These are phyloP conservation scores for Ascochyta fabae DNA, from an alignment of 2,329 filamentous ascomycete genomes.

Conservation along the genomic window DNA sequence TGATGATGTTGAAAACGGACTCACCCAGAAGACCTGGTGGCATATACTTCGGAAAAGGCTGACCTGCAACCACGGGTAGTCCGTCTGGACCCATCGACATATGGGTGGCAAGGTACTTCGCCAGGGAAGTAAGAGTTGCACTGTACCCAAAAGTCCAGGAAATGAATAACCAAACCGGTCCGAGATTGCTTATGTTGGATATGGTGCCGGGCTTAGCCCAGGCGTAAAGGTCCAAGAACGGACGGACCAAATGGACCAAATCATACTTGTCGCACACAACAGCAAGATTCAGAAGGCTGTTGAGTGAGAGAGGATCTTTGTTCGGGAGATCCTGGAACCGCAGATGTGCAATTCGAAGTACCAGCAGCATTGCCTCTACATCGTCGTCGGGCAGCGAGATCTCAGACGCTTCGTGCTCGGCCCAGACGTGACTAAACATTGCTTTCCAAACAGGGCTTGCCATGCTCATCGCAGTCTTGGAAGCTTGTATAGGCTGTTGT, in stretches of 20 bases:
- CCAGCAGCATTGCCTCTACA: slow-evolving; percentile 19
- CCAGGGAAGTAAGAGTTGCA: background rate
- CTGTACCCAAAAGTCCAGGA: background rate
- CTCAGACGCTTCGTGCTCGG: slow-evolving; percentile 23
- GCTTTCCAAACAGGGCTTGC: slow-evolving; percentile 30
- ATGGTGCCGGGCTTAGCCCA: background rate
- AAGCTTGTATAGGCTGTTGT: background rate
- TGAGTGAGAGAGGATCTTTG: background rate
- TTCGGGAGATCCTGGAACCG: background rate
- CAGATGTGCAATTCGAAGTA: background rate
- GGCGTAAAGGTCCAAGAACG: background rate
- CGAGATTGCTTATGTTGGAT: too few relatives aligned
- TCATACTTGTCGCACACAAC: background rate
- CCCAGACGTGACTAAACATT: slow-evolving; percentile 23
- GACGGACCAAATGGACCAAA: background rate
- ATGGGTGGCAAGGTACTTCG: background rate
- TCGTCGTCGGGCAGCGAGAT: slow-evolving; percentile 37
- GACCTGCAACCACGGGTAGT: background rate
- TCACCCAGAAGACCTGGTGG: background rate
- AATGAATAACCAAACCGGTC: background rate
- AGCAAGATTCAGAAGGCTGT: background rate
- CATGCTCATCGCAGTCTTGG: slow-evolving; percentile 12
- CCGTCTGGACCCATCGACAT: background rate
- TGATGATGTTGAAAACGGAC: background rate
- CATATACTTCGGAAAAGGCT: background rate